Evolutionary conservation across 768 basidiomycete species (phyloP).

Genomic region (Panaeolus papilionaceus): DNA sequence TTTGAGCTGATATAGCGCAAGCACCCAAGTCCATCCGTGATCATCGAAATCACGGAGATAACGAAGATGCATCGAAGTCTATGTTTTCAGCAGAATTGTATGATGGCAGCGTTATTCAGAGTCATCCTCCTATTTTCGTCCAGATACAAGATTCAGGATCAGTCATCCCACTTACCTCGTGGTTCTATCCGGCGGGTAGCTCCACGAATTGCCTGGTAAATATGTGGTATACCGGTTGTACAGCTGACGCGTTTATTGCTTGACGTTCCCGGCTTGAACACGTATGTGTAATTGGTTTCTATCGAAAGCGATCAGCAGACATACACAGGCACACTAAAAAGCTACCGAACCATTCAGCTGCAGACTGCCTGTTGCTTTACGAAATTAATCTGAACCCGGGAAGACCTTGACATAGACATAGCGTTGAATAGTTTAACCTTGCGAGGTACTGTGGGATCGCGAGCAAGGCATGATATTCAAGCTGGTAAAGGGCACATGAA

Average conservation of each 20-base stretch:
- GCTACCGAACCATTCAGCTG: neutral
- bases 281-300: neutral
- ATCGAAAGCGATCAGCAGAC: neutral
- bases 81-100: neutral
- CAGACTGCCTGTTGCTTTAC: neutral
- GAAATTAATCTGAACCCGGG: neutral
- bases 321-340: neutral
- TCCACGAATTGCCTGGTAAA: neutral
- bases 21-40: neutral
- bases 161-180: neutral
- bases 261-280: neutral
- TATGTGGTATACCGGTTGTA: neutral
- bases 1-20: neutral
- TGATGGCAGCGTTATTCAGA: neutral
- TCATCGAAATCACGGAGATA: constrained; percentile 8
- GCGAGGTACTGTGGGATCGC: neutral
- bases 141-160: constrained; percentile 1
- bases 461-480: neutral
- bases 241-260: constrained; percentile 1
- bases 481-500: neutral
- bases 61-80: neutral
- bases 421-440: neutral
- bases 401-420: neutral
- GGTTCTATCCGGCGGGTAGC: neutral
- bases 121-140: neutral